Percentiles rank a stretch among this genome's conserved stretches.
These are phyloP conservation scores for Mycosphaerella arachidis DNA, from an alignment of 2,329 filamentous ascomycete genomes.

Conservation along the genomic window DNA sequence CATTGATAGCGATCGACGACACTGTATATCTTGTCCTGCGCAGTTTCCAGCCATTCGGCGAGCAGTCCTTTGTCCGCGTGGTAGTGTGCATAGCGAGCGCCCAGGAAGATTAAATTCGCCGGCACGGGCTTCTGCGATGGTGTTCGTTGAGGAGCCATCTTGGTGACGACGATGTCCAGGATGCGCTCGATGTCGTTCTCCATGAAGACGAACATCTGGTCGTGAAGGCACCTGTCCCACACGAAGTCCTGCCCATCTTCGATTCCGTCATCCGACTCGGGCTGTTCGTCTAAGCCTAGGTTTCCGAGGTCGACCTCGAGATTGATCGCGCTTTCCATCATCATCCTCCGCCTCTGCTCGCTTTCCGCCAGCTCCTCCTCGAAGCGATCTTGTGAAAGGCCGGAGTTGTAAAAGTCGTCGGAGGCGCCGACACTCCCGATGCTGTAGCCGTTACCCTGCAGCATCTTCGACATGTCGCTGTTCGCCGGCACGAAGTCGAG, in stretches of 20 bases:
- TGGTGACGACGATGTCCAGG: constrained; percentile 91
- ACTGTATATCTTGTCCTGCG: constrained; percentile 94
- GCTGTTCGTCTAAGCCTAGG: constrained; percentile 89
- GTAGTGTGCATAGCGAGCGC: constrained; percentile 93
- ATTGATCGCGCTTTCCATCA: constrained; percentile 98
- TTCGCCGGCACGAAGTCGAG: constrained; percentile 94
- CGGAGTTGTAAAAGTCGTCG: constrained; percentile 91
- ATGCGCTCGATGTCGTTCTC: constrained; percentile 88
- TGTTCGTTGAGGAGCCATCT: constrained; percentile 94
- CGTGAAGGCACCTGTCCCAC: constrained; percentile 88
- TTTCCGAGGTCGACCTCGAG: constrained; percentile 90
- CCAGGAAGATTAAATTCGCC: constrained; percentile 93
- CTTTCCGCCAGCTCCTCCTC: constrained; percentile 97
- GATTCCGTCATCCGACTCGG: constrained; percentile 81
- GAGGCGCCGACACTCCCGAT: constrained; percentile 74
- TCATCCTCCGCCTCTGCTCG: constrained; percentile 92
- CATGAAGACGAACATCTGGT: constrained; percentile 99
- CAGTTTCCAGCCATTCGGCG: constrained; percentile 71
- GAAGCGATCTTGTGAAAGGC: constrained; percentile 87
- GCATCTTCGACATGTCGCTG: constrained; percentile 92
- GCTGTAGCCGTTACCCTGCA: constrained; percentile 89
- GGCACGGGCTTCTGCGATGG: constrained; percentile 97
- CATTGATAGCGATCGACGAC: constrained; percentile 94
- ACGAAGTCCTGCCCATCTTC: constrained; percentile 93
- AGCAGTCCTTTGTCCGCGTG: constrained; percentile 84